Evolutionary conservation across 371 early-diverging fungal genomes (phyloP), one percentile per base, ranked within the genome.

Genomic region (Mortierella sp.): DNA sequence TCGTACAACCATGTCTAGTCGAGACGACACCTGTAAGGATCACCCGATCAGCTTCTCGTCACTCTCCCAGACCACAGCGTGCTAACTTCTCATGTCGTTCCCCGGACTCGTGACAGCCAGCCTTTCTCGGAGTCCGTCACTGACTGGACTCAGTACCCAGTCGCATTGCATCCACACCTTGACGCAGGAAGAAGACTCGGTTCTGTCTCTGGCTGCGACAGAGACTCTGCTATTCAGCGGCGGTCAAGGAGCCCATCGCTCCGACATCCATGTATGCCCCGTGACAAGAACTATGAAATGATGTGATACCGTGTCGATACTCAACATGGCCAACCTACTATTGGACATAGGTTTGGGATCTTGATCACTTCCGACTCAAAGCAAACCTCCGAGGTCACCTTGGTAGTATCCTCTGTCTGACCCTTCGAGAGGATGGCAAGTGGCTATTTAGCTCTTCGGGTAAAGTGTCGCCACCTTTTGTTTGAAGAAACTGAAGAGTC

Each of bases 391-490:
- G 80, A 52, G 94, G 91, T 0, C 94, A 94, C 60, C 71, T 82
- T 6, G 90, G 91, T 19, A 87, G 89, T 44, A 88, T 93, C 28
- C 81, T 91, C 37, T 82, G 88, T 1, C 65, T 94, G 49, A 82
- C 82, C 8, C 56, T 93, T 16, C 87, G 88, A 9, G 67, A 63
- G 2, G 85, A 82, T 50, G 81, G 84, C 50, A 72, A 79, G 45
- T 82, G 83, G 71, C 67, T 94, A 29, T 92, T 89, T 57, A 91
- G 91, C 66, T 91, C 87, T 24, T 91, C 92, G 31, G 91, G 89
- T 86, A 78, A 66, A 19, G 39, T 17, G 25, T 22, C 34, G 34
- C 34, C 34, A 34, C 34, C 10, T 34, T 4, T 10, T 34, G 34
- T 10, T 34, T 34, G 4, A 34, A 34, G 10, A 10, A 34, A 7